phyloP scores from a whole-genome alignment of 352 stramenopile species.

The Chrysophaeum taylorii region DNA sequence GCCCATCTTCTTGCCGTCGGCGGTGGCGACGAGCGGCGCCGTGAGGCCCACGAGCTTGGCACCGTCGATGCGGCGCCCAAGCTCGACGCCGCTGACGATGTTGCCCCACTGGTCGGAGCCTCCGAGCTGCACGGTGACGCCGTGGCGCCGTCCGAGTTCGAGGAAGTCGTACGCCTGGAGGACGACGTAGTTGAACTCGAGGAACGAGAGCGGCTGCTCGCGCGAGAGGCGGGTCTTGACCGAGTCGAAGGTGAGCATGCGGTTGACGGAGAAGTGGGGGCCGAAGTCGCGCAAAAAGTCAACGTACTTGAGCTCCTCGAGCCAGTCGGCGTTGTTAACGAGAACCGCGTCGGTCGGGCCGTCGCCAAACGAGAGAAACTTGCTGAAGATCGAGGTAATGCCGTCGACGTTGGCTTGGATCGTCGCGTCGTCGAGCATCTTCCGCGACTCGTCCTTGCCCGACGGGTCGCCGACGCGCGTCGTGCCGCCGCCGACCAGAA shows the following conservation, averaged over 20 bases:
- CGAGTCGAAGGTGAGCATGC: constrained; percentile 95
- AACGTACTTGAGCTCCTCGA: constrained; percentile 81
- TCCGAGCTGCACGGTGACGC: constrained; percentile 86
- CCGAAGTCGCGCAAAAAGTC: constrained; percentile 95
- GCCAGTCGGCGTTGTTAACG: constrained; percentile 97
- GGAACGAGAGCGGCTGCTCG: constrained; percentile 89
- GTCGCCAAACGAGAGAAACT: constrained; percentile 81
- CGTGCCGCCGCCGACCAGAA: constrained; percentile 62
- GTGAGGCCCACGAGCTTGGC: constrained; percentile 79
- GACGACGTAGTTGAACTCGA: constrained; percentile 99
- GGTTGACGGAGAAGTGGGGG: constrained; percentile 89
- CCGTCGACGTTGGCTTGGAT: constrained; percentile 69
- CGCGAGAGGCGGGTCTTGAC: constrained; percentile 87
- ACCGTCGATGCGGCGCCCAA: constrained; percentile 76
- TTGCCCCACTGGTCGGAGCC: constrained; percentile 99
- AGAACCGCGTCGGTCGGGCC: constrained; percentile 71
- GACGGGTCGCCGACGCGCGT: constrained; percentile 93
- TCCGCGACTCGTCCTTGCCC: constrained; percentile 89
- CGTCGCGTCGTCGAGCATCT: constrained; percentile 80
- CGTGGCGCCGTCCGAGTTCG: constrained; percentile 77
- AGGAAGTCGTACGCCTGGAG: constrained; percentile 99
- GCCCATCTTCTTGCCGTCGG: constrained; percentile 95
- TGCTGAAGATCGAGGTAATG: constrained; percentile 75
- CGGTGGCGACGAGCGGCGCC: constrained; percentile 89
- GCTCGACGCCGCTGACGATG: constrained; percentile 90